phyloP scores from a whole-genome alignment of 495 filamentous ascomycete genomes.

The Zalerion maritima region DNA sequence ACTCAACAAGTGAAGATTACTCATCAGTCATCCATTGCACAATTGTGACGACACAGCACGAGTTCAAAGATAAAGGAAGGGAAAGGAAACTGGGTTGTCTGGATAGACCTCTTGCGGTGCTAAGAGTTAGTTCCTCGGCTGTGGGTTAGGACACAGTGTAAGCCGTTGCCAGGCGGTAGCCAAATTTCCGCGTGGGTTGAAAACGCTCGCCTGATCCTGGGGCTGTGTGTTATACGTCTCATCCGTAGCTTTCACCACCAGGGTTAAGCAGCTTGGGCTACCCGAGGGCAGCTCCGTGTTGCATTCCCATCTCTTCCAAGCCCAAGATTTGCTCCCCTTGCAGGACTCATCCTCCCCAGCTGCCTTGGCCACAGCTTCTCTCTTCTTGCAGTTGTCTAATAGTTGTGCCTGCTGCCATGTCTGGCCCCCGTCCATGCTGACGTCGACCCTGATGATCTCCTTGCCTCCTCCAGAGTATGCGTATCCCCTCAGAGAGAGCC shows the following conservation, averaged over 20 bases:
- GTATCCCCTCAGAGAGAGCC: slow-evolving; percentile 35
- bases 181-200: slow-evolving; percentile 40
- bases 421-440: slow-evolving; percentile 38
- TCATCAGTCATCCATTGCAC: too few relatives aligned
- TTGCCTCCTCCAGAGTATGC: slow-evolving; percentile 46
- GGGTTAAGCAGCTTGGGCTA: slow-evolving; percentile 26
- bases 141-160: too few relatives aligned
- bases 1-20: too few relatives aligned
- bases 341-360: slow-evolving; percentile 6
- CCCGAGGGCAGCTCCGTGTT: too few relatives aligned
- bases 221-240: slow-evolving; percentile 44
- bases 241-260: slow-evolving; percentile 43
- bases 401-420: slow-evolving; percentile 39
- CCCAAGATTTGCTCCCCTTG: slow-evolving; percentile 31
- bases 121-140: too few relatives aligned
- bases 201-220: slow-evolving; percentile 33
- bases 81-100: too few relatives aligned
- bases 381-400: slow-evolving; percentile 22
- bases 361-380: too few relatives aligned
- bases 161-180: slow-evolving; percentile 43
- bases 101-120: too few relatives aligned
- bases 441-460: slow-evolving; percentile 38
- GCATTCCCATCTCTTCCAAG: slow-evolving; percentile 40
- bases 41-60: too few relatives aligned
- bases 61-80: too few relatives aligned